Base-by-base conservation (phyloP, 768 basidiomycete species). In the Hygrophorus pudorinus region DNA sequence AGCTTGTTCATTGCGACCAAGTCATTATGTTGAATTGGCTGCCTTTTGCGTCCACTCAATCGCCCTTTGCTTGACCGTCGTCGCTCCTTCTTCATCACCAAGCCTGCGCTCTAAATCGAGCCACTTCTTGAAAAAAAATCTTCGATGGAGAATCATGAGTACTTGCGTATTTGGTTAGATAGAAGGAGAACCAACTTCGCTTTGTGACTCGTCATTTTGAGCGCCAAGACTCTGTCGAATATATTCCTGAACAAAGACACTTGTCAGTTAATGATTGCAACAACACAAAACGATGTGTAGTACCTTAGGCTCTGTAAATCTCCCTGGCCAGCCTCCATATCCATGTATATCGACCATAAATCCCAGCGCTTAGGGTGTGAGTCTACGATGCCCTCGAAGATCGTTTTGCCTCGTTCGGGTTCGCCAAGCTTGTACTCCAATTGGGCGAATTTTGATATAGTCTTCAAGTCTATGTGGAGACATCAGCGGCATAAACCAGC, bases 81-180 rank as follows among this genome's bases (percentile, higher is more conserved):
- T 73, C 20, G 77, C 81, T 14, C 92, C 91, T 34, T 82, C 81
- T 47, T 85, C 88, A 53, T 96, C 88, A 3, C 94, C 96, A 47
- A 92, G 65, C 52, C 78, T 75, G 52, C 76, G 78, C 61, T 98
- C 96, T 31, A 96, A 63, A 47, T 81, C 81, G 27, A 98, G 70
- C 89, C 93, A 96, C 62, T 97, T 97, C 65, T 99, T 99, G 76
- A 99, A 98, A 63, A 97, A 83, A 21, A 82, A 78, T 65, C 89
- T 92, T 46, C 10, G 38, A 21, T 46, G 41, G 47, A 52, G 52
- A 9, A 53, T 38, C 37, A 29, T 37, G 43, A 43, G 54, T 30
- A 48, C 21, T 4, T 37, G n/a, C 8, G 35, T 21, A 21, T 38
- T 10, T 36, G 27, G 39, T 30, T 45, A 39, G 24, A 41, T 31